Conservation (phyloP, 2,329 filamentous ascomycete species). For the Colletotrichum sidae region DNA sequence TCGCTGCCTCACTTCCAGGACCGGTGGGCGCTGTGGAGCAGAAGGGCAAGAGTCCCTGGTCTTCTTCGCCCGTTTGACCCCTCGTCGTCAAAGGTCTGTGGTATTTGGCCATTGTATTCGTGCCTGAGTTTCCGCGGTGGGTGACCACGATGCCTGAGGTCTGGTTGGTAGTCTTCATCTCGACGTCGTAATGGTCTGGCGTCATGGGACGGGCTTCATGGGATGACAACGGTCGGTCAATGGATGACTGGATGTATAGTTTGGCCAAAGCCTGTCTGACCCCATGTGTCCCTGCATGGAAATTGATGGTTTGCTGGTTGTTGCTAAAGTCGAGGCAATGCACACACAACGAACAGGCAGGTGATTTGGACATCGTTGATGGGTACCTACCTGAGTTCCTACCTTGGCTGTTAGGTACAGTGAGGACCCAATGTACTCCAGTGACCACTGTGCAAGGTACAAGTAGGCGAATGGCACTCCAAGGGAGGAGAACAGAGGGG, state of each 20-base stretch:
- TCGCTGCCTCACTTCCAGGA: neutral
- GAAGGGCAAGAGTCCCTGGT: constrained; percentile 8
- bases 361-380: too few species aligned
- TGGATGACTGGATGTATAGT: too few species aligned
- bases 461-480: neutral
- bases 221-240: neutral
- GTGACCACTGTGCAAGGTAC: too few species aligned
- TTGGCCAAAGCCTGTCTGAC: too few species aligned
- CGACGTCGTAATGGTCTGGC: too few species aligned
- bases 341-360: too few species aligned
- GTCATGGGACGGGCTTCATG: neutral
- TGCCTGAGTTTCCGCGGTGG: too few species aligned
- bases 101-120: too few species aligned
- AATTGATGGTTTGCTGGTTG: too few species aligned
- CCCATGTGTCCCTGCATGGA: too few species aligned
- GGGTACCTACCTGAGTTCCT: neutral
- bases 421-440: too few species aligned
- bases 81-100: neutral
- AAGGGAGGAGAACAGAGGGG: constrained; percentile 24
- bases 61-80: neutral
- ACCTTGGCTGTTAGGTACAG: neutral
- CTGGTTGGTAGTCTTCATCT: neutral
- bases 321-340: too few species aligned
- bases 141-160: constrained; percentile 1
- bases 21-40: constrained; percentile 2